Conservation (phyloP, 768 basidiomycete genomes). For the Boletus huronensis region DNA sequence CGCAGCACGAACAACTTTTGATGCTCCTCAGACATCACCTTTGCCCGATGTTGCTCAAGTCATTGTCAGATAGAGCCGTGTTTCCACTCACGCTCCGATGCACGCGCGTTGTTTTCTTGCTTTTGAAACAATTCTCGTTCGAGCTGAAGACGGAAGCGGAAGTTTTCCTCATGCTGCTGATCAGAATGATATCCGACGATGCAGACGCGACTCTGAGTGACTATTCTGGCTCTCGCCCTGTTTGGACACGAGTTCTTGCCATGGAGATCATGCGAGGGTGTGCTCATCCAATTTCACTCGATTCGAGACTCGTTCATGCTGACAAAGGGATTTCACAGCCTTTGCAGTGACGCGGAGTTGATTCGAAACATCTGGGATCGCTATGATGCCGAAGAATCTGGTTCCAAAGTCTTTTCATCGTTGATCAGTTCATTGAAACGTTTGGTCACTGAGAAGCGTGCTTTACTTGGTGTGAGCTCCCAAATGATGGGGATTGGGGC, state of each 20-base stretch:
- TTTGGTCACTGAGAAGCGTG: conserved; percentile 85
- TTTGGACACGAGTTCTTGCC: conserved; percentile 88
- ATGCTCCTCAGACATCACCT: conserved; percentile 87
- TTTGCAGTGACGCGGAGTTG: conserved; percentile 78
- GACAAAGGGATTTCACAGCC: conserved; percentile 34
- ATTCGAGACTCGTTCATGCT: not conserved
- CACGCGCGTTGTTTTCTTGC: conserved; percentile 88
- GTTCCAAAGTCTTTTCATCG: conserved; percentile 70
- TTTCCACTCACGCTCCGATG: conserved; percentile 90
- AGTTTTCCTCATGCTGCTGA: conserved; percentile 75
- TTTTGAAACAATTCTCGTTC: conserved; percentile 85
- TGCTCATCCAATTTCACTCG: not conserved
- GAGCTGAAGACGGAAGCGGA: conserved; percentile 83
- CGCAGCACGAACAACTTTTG: conserved; percentile 76
- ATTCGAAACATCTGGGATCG: conserved; percentile 77
- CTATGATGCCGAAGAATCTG: conserved; percentile 60
- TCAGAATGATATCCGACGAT: conserved; percentile 61
- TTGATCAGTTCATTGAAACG: conserved; percentile 83
- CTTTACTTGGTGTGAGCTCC: conserved; percentile 69
- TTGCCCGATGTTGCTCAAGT: conserved; percentile 83
- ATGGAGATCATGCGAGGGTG: conserved; percentile 92
- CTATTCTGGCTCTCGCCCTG: conserved; percentile 43
- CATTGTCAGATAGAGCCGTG: conserved; percentile 73
- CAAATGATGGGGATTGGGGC: conserved; percentile 84
- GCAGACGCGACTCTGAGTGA: conserved; percentile 29